Percentiles rank a stretch among this genome's conserved stretches.
Conservation (phyloP, 1,284 basidiomycete species). For the Ustilago cynodontis region DNA sequence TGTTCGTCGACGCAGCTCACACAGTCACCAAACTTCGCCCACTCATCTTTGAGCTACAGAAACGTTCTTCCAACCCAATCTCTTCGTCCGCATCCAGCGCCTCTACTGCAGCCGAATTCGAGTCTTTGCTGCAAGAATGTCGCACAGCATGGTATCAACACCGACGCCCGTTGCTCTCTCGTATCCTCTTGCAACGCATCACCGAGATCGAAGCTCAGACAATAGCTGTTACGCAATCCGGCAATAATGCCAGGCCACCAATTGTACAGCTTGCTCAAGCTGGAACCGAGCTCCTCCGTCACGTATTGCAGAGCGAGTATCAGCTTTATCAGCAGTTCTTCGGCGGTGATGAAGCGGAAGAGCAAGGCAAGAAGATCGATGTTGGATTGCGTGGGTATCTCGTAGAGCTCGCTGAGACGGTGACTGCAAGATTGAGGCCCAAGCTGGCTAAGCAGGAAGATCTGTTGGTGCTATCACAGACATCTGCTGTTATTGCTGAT, state of each 20-base stretch:
- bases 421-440: slow-evolving; percentile 23
- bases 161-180: slow-evolving; percentile 40
- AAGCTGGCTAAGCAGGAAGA: slow-evolving; percentile 32
- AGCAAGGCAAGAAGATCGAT: slow-evolving; percentile 6
- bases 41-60: slow-evolving; percentile 50
- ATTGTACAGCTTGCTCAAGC: slow-evolving; percentile 12
- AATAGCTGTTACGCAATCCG: neutral
- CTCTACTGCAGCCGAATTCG: slow-evolving; percentile 51
- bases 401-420: slow-evolving; percentile 29
- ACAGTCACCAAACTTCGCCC: slow-evolving; percentile 43
- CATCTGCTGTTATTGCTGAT: slow-evolving; percentile 9
- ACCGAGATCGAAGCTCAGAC: slow-evolving; percentile 33
- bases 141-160: slow-evolving; percentile 50
- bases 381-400: slow-evolving; percentile 18
- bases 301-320: slow-evolving; percentile 25
- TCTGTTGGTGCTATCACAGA: slow-evolving; percentile 24
- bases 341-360: neutral
- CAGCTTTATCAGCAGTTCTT: slow-evolving; percentile 41
- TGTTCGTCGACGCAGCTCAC: slow-evolving; percentile 21
- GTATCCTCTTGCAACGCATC: slow-evolving; percentile 33
- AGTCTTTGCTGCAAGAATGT: slow-evolving; percentile 54
- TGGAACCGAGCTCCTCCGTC: slow-evolving; percentile 8
- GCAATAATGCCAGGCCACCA: slow-evolving; percentile 2
- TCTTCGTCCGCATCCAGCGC: slow-evolving; percentile 11
- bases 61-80: slow-evolving; percentile 17